Percentiles rank a stretch among this genome's conserved stretches.
These are phyloP conservation scores for Talaromyces piceae DNA, from an alignment of 2,329 filamentous ascomycete species.

Conservation along the genomic window DNA sequence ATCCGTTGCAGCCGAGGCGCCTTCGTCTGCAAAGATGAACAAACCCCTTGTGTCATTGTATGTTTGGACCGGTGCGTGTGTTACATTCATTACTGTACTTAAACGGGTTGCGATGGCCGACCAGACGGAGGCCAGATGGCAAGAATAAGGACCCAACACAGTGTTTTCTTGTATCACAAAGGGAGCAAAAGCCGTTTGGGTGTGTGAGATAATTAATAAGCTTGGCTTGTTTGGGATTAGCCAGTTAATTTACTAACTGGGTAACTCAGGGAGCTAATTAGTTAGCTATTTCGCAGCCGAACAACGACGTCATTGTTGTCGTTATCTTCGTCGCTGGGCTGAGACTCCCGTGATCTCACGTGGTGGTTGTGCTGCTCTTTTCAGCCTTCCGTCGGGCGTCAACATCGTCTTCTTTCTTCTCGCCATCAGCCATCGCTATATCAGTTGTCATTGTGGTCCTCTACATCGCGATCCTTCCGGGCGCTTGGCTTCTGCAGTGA, in stretches of 20 bases:
- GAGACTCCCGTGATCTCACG: conserved; percentile 7
- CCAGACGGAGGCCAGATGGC: neutral
- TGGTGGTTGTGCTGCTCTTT: neutral
- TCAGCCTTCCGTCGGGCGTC: neutral
- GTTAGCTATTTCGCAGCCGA: conserved; percentile 1
- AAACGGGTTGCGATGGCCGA: neutral
- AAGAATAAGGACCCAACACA: neutral
- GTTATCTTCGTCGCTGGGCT: neutral
- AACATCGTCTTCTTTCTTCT: neutral
- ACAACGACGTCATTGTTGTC: conserved; percentile 4
- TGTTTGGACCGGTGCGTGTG: too few species aligned
- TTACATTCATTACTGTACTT: neutral
- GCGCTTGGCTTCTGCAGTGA: neutral
- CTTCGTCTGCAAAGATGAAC: too few species aligned
- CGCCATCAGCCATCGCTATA: neutral
- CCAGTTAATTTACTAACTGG: too few species aligned
- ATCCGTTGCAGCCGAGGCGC: too few species aligned
- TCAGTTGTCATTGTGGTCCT: too few species aligned
- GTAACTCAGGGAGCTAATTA: too few species aligned
- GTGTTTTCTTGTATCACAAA: neutral
- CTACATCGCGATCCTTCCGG: neutral
- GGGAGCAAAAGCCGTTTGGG: neutral
- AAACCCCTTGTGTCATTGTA: too few species aligned
- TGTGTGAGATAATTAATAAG: neutral
- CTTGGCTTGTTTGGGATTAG: neutral